Evolutionary conservation across 2,329 filamentous ascomycete species (phyloP).

Genomic region (Xylaria sp.): DNA sequence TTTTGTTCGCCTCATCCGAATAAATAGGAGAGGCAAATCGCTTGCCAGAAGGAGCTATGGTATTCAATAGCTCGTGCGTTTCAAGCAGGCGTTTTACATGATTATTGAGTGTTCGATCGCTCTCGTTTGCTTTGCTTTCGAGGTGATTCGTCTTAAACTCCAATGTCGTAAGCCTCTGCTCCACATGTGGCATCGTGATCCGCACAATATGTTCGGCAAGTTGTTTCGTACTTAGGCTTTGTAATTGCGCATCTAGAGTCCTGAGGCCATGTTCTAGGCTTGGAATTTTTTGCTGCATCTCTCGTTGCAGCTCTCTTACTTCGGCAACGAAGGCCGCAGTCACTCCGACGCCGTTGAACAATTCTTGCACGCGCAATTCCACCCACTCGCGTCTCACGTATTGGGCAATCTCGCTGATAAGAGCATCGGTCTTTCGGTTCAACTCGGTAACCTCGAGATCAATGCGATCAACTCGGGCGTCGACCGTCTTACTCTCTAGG

Average conservation of each 20-base stretch:
- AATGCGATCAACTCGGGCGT: slow-evolving; percentile 11
- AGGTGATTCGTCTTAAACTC: slow-evolving; percentile 4
- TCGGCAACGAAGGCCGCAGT: slow-evolving; percentile 4
- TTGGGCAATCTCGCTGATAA: slow-evolving; percentile 3
- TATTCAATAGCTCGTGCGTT: neutral
- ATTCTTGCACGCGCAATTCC: slow-evolving; percentile 18
- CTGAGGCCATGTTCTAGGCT: slow-evolving; percentile 35
- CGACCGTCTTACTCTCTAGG: slow-evolving; percentile 6
- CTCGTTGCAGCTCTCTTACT: slow-evolving; percentile 28
- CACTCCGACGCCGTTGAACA: slow-evolving; percentile 5
- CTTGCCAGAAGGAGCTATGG: slow-evolving; percentile 6
- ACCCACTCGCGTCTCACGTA: slow-evolving; percentile 9
- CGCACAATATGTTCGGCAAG: slow-evolving; percentile 39
- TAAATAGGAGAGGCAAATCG: slow-evolving; percentile 10
- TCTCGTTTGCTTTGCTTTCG: slow-evolving; percentile 1
- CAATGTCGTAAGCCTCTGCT: slow-evolving; percentile 12
- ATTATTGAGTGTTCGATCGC: neutral
- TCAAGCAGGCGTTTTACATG: neutral
- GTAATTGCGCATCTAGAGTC: slow-evolving; percentile 43
- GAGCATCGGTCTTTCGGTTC: neutral
- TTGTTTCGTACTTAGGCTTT: slow-evolving; percentile 42
- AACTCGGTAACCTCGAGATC: slow-evolving; percentile 1
- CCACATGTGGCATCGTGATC: slow-evolving; percentile 24
- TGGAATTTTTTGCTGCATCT: slow-evolving; percentile 29
- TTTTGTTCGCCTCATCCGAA: slow-evolving; percentile 14